These are phyloP conservation scores for Annona cherimola DNA, from an alignment of 164 flowering plant genomes.

Conservation along the genomic window DNA sequence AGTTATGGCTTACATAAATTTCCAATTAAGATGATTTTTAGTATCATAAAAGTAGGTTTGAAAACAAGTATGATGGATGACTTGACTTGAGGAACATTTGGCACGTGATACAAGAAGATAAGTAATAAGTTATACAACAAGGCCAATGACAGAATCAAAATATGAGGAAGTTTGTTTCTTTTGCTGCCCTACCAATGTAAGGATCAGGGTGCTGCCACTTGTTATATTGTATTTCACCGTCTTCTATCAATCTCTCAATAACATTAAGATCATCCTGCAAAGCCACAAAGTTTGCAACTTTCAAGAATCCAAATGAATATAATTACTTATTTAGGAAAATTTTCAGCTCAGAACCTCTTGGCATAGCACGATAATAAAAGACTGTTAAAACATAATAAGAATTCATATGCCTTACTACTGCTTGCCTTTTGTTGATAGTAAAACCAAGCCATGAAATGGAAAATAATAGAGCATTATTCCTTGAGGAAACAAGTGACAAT, in stretches of 20 bases:
- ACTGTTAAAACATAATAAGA: background rate
- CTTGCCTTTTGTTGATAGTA: background rate
- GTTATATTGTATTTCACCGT: constrained; percentile 61
- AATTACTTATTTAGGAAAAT: background rate
- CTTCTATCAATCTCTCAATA: constrained; percentile 74
- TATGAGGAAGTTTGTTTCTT: background rate
- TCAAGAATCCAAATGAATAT: constrained; percentile 3
- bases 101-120: background rate
- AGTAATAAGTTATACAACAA: background rate
- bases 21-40: too few relatives aligned
- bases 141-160: background rate
- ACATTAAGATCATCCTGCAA: constrained; percentile 75
- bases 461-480: background rate
- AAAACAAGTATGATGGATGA: background rate
- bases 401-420: background rate
- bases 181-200: constrained; percentile 65
- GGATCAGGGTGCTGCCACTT: constrained; percentile 98
- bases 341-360: background rate
- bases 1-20: too few relatives aligned
- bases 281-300: constrained; percentile 2
- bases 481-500: background rate
- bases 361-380: background rate
- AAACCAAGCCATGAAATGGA: background rate
- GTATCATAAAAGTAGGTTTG: too few relatives aligned
- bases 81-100: background rate